Percentiles rank a stretch among this genome's conserved stretches.
phyloP scores from a whole-genome alignment of 2,329 filamentous ascomycete genomes.

The Metarhizium album region DNA sequence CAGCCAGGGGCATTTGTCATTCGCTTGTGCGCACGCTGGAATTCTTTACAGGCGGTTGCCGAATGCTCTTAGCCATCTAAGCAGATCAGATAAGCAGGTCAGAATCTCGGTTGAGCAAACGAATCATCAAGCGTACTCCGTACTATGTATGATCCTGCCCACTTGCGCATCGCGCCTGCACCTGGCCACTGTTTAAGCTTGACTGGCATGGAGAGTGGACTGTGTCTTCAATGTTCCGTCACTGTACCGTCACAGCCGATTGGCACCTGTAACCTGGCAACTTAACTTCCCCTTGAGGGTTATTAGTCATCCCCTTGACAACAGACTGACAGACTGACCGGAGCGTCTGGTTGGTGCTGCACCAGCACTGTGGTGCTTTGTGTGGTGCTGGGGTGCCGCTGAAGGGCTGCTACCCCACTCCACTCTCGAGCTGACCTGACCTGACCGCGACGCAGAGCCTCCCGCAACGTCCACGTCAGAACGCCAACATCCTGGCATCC shows the following conservation, averaged over 20 bases:
- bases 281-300: too few species aligned
- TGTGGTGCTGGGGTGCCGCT: background rate
- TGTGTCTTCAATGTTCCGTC: background rate
- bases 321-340: too few species aligned
- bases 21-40: background rate
- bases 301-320: too few species aligned
- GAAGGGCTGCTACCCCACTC: background rate
- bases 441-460: background rate
- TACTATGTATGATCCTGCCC: background rate
- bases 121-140: background rate
- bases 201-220: too few species aligned
- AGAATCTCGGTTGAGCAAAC: too few species aligned
- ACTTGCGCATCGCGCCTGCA: background rate
- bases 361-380: background rate
- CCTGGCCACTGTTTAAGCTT: background rate
- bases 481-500: background rate
- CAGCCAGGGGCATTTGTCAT: background rate
- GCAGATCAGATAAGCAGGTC: too few species aligned
- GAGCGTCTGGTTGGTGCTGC: background rate
- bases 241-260: background rate
- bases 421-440: background rate
- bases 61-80: too few species aligned
- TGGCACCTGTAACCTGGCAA: background rate
- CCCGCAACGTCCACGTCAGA: background rate
- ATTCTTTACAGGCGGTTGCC: too few species aligned